Conservation (phyloP, 1,284 basidiomycete genomes). For the Fomitopsis schrenkii region DNA sequence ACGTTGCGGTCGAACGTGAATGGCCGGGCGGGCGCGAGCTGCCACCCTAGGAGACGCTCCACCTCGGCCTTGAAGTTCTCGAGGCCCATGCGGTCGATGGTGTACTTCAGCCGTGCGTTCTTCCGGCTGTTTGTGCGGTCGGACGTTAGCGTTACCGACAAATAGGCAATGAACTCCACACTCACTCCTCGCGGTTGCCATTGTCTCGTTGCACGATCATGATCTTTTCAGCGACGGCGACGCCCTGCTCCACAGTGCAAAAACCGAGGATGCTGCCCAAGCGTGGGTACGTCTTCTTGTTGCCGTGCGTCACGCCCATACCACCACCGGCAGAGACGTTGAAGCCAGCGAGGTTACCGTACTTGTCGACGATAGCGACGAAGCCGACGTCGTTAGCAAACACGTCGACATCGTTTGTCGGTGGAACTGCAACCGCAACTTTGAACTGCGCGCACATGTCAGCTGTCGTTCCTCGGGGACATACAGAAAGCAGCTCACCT, state of each 20-base stretch:
- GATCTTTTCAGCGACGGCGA: conserved; percentile 86
- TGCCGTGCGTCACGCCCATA: conserved; percentile 99
- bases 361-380: conserved; percentile 82
- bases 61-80: conserved; percentile 87
- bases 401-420: conserved; percentile 95
- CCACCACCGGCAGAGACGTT: conserved; percentile 92
- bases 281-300: conserved; percentile 98
- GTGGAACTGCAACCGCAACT: conserved; percentile 94
- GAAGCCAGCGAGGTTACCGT: conserved; percentile 80
- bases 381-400: conserved; percentile 96
- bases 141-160: conserved; percentile 5
- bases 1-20: conserved; percentile 89
- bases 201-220: conserved; percentile 95
- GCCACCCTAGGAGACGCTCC: conserved; percentile 84
- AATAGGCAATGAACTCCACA: conserved; percentile 9
- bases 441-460: conserved; percentile 74
- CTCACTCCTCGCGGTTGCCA: conserved; percentile 89
- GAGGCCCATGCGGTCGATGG: conserved; percentile 92
- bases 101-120: conserved; percentile 96
- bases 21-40: conserved; percentile 68
- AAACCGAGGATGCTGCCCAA: conserved; percentile 89
- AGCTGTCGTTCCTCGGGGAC: not conserved
- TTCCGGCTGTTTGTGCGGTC: conserved; percentile 17
- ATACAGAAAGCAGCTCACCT: conserved; percentile 41
- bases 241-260: conserved; percentile 85